These are phyloP conservation scores for Trichocladium antarcticum DNA, from an alignment of 495 filamentous ascomycete species.

Conservation along the genomic window DNA sequence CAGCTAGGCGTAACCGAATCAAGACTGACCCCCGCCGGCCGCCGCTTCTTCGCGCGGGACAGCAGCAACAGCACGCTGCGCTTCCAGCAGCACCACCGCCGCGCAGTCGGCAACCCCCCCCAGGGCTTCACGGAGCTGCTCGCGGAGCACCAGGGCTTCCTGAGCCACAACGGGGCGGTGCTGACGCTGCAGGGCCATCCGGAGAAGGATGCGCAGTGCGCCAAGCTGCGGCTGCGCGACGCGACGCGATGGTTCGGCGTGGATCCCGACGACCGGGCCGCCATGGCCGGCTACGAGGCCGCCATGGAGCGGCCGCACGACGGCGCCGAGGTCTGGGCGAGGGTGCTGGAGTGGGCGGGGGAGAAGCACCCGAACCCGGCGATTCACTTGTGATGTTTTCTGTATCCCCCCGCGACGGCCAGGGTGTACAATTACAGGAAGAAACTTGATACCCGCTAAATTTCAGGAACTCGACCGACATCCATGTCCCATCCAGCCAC, in stretches of 20 bases:
- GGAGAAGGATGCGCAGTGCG: slow-evolving; percentile 36
- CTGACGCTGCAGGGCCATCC: slow-evolving; percentile 42
- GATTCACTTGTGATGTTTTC: slow-evolving; percentile 5
- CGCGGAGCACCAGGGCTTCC: slow-evolving; percentile 31
- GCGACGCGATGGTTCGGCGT: slow-evolving; percentile 33
- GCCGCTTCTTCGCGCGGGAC: slow-evolving; percentile 25
- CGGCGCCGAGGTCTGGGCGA: slow-evolving; percentile 33
- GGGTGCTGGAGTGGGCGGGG: slow-evolving; percentile 33
- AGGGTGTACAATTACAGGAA: no score
- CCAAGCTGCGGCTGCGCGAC: slow-evolving; percentile 30
- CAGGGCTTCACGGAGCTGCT: slow-evolving; percentile 28
- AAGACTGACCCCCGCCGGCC: slow-evolving; percentile 28
- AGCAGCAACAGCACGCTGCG: slow-evolving; percentile 1
- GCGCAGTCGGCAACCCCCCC: slow-evolving; percentile 26
- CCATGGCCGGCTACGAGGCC: slow-evolving; percentile 7
- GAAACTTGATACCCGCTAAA: no score
- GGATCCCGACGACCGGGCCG: slow-evolving; percentile 18
- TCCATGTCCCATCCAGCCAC: no score
- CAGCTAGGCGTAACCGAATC: slow-evolving; percentile 34
- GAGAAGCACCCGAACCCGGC: slow-evolving; percentile 14
- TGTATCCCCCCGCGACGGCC: no score
- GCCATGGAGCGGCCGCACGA: slow-evolving; percentile 30
- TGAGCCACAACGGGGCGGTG: slow-evolving; percentile 32
- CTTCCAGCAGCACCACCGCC: slow-evolving; percentile 39
- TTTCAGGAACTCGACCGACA: no score